Evolutionary conservation across 305 asterid genomes (phyloP).

Genomic region (Euphrasia arctica): DNA sequence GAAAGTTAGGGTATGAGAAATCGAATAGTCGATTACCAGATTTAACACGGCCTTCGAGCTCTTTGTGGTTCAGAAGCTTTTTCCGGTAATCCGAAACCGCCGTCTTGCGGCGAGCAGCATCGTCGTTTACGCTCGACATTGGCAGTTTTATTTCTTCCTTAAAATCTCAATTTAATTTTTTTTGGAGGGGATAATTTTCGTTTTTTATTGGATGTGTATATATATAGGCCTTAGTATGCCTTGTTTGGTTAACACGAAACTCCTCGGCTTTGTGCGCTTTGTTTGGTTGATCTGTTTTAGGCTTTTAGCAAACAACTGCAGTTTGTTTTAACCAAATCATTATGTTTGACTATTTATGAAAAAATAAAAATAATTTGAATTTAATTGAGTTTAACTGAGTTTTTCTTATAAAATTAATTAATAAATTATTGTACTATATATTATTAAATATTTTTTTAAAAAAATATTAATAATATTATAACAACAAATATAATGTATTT

Average conservation of each 20-base stretch:
- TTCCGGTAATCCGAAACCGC: slow-evolving; percentile 45
- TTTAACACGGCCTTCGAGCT: slow-evolving; percentile 80
- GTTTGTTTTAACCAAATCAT: background rate
- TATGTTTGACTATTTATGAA: too few species aligned
- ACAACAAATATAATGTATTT: too few species aligned
- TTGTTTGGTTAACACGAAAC: background rate
- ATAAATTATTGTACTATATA: too few species aligned
- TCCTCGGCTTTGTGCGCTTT: background rate
- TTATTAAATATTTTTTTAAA: too few species aligned
- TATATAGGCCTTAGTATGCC: background rate
- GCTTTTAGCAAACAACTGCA: background rate
- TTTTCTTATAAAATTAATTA: too few species aligned
- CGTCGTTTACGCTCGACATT: slow-evolving; percentile 44
- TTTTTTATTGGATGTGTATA: slow-evolving; percentile 19
- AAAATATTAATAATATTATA: too few species aligned
- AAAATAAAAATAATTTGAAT: too few species aligned
- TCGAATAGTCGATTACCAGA: slow-evolving; percentile 39
- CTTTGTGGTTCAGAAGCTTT: slow-evolving; percentile 50
- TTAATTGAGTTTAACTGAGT: too few species aligned
- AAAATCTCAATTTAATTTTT: background rate
- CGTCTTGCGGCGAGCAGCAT: slow-evolving; percentile 43
- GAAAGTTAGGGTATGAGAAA: slow-evolving; percentile 36
- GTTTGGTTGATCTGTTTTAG: background rate
- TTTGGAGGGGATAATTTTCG: background rate
- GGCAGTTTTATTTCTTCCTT: slow-evolving; percentile 3